Conservation (phyloP, 768 basidiomycete genomes). For the Grammothele lineata region DNA sequence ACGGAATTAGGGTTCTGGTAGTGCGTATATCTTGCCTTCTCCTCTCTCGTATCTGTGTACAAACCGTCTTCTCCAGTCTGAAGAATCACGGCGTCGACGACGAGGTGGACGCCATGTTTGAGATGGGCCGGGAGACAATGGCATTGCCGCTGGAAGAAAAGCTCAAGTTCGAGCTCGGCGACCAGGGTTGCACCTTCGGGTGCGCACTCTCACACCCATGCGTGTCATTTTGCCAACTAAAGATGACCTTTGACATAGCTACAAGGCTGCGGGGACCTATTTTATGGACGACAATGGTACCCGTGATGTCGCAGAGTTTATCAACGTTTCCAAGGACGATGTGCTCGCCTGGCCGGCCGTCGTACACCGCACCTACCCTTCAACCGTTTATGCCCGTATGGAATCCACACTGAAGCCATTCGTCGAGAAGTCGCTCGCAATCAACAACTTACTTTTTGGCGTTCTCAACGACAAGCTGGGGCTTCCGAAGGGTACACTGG, state of each 20-base stretch:
- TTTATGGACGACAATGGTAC: slow-evolving; percentile 31
- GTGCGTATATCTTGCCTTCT: slow-evolving; percentile 26
- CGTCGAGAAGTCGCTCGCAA: slow-evolving; percentile 25
- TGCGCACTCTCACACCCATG: slow-evolving; percentile 5
- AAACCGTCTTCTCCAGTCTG: neutral
- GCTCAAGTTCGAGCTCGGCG: slow-evolving; percentile 40
- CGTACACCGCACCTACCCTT: slow-evolving; percentile 31
- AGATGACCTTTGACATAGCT: slow-evolving; percentile 2
- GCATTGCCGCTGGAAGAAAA: slow-evolving; percentile 38
- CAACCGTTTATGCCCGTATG: slow-evolving; percentile 27
- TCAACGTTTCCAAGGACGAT: slow-evolving; percentile 35
- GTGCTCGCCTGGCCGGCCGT: slow-evolving; percentile 29
- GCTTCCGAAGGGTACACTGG: slow-evolving; percentile 28
- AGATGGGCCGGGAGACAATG: slow-evolving; percentile 38
- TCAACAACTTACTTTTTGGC: slow-evolving; percentile 27
- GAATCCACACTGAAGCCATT: slow-evolving; percentile 24
- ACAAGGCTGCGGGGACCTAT: slow-evolving; percentile 23
- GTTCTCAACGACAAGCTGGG: slow-evolving; percentile 30
- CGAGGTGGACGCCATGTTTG: slow-evolving; percentile 37
- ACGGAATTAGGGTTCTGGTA: slow-evolving; percentile 53
- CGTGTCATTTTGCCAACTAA: neutral
- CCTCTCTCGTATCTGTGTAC: neutral
- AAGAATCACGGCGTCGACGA: slow-evolving; percentile 34
- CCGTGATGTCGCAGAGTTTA: slow-evolving; percentile 31
- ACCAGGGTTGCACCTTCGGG: slow-evolving; percentile 37